Conservation (phyloP, 192 early-diverging fungal species). For the Gamsiella multidivaricata region DNA sequence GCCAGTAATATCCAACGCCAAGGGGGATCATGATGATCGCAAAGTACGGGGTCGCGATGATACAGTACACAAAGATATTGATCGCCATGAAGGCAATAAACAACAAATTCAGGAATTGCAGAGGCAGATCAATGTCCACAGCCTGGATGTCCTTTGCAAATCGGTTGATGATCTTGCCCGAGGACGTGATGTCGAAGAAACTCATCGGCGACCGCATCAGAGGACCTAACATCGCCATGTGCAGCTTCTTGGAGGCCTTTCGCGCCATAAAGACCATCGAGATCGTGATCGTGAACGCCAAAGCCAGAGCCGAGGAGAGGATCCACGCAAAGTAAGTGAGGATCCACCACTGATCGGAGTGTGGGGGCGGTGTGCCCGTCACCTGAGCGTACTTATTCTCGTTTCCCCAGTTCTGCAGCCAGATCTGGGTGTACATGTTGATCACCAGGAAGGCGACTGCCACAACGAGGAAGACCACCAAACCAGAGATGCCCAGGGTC, state of each 20-base stretch:
- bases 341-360: conserved; percentile 21
- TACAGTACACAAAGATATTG: conserved; percentile 32
- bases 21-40: conserved; percentile 34
- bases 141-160: conserved; percentile 83
- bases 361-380: background rate
- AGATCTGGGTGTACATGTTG: conserved; percentile 8
- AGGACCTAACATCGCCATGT: conserved; percentile 68
- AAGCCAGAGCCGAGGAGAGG: background rate
- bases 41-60: conserved; percentile 50
- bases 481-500: background rate
- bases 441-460: background rate
- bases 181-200: conserved; percentile 71
- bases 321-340: conserved; percentile 29
- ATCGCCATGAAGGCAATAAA: conserved; percentile 16
- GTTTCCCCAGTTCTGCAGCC: conserved; percentile 16
- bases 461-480: background rate
- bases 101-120: conserved; percentile 26
- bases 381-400: background rate
- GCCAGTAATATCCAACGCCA: conserved; percentile 25
- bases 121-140: conserved; percentile 66
- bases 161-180: conserved; percentile 82
- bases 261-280: conserved; percentile 22
- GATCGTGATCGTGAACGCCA: background rate
- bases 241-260: conserved; percentile 68
- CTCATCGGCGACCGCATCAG: conserved; percentile 65